These are phyloP conservation scores for Maudiozyma saulgeensis DNA, from an alignment of 805 yeast species.

Conservation along the genomic window DNA sequence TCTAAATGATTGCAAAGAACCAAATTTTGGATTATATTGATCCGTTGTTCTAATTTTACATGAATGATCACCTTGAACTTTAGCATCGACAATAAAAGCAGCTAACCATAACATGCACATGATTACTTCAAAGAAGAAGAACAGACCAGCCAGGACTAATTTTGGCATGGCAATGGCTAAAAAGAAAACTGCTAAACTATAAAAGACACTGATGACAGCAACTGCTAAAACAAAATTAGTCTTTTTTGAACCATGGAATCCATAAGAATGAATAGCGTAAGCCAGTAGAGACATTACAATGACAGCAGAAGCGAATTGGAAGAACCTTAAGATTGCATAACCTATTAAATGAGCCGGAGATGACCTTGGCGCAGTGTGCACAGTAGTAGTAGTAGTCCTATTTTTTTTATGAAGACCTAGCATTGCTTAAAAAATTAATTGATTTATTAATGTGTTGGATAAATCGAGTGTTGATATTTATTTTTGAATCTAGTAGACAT, in stretches of 20 bases:
- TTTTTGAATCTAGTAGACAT: too few species aligned
- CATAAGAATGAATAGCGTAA: conserved; percentile 17
- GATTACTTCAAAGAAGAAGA: conserved; percentile 22
- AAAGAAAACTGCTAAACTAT: conserved; percentile 18
- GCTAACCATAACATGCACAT: conserved; percentile 27
- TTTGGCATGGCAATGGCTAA: conserved; percentile 13
- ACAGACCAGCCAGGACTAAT: conserved; percentile 19
- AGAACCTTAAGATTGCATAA: conserved; percentile 6
- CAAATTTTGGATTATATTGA: conserved; percentile 10
- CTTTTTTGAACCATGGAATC: conserved; percentile 19
- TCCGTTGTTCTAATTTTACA: conserved; percentile 16
- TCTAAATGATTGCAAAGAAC: conserved; percentile 5
- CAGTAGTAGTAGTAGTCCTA: neutral
- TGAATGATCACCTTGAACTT: conserved; percentile 22
- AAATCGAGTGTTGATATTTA: too few species aligned
- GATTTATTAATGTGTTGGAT: too few species aligned
- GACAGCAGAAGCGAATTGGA: conserved; percentile 22
- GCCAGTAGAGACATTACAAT: conserved; percentile 26
- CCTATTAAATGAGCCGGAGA: neutral
- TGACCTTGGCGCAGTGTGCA: neutral
- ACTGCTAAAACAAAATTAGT: conserved; percentile 27
- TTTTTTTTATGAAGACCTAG: neutral
- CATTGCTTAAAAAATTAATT: neutral
- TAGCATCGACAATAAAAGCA: conserved; percentile 29
- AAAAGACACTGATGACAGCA: conserved; percentile 24